Conservation (phyloP, 148 eudicot species). For the Spergularia bocconei region DNA sequence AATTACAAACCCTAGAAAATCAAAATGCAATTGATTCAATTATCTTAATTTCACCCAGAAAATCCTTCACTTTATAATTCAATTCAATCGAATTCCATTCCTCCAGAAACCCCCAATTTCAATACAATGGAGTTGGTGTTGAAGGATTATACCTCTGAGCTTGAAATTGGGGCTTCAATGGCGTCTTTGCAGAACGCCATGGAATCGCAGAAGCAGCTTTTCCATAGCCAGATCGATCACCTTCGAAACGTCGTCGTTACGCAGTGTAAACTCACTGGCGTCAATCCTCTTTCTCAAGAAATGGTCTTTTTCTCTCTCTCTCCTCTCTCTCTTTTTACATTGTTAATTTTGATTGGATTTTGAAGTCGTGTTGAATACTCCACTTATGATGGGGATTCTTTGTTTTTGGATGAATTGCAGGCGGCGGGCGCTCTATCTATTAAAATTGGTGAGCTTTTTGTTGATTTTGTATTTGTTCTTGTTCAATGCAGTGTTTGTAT, state of each 20-base stretch:
- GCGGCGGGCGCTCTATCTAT: constrained; percentile 94
- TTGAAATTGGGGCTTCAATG: constrained; percentile 39
- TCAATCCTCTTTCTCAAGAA: constrained; percentile 93
- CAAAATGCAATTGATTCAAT: constrained; percentile 2
- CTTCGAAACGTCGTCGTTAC: constrained; percentile 52
- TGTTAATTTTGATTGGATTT: not conserved
- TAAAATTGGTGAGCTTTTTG: constrained; percentile 62
- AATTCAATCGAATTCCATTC: not conserved
- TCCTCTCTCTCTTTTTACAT: not conserved
- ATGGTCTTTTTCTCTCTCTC: constrained; percentile 50
- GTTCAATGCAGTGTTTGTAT: not conserved
- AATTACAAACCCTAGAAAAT: constrained; percentile 12
- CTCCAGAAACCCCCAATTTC: not conserved
- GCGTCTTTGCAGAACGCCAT: constrained; percentile 45
- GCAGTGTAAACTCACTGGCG: constrained; percentile 87
- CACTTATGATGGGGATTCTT: constrained; percentile 7
- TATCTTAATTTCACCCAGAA: not conserved
- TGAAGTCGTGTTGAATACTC: not conserved
- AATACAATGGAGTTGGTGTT: constrained; percentile 35
- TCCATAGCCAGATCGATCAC: constrained; percentile 62
- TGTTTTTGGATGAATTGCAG: constrained; percentile 46
- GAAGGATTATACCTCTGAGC: constrained; percentile 39
- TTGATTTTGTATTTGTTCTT: not conserved
- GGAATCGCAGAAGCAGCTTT: constrained; percentile 58
- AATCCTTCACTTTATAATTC: not conserved